These are phyloP conservation scores for Agapanthus africanus DNA, from an alignment of 106 monocot species.

Conservation along the genomic window DNA sequence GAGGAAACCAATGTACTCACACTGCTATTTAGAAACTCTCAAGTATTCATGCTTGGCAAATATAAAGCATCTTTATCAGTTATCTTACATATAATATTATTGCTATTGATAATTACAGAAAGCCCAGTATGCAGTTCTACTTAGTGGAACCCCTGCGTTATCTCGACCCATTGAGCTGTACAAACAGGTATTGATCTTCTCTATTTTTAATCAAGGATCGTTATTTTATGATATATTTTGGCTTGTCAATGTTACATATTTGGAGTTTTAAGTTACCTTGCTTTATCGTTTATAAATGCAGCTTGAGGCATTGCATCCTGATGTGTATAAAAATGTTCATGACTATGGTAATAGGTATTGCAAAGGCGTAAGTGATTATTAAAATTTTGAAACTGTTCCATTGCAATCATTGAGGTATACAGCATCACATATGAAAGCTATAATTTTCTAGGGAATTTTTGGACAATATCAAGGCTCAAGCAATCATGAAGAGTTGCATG, in stretches of 20 bases:
- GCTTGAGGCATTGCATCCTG: conserved; percentile 89
- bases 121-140: conserved; percentile 69
- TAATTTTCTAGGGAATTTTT: conserved; percentile 57
- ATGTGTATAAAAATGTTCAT: conserved; percentile 79
- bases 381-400: too few relatives aligned
- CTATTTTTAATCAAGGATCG: conserved; percentile 16
- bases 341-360: conserved; percentile 95
- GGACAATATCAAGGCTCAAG: conserved; percentile 94
- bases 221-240: background rate
- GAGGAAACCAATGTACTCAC: too few relatives aligned
- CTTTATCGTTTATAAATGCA: conserved; percentile 14
- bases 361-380: conserved; percentile 61
- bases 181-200: conserved; percentile 61
- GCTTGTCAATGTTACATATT: background rate
- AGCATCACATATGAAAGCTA: background rate
- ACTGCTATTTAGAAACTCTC: too few relatives aligned
- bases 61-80: too few relatives aligned
- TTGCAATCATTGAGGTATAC: background rate
- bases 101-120: conserved; percentile 31
- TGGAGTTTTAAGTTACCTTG: background rate
- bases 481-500: conserved; percentile 95
- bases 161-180: conserved; percentile 92
- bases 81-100: too few relatives aligned
- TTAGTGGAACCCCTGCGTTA: conserved; percentile 94
- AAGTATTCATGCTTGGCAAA: too few relatives aligned